These are phyloP conservation scores for Fusarium albidum DNA, from an alignment of 2,329 filamentous ascomycete species.

Conservation along the genomic window DNA sequence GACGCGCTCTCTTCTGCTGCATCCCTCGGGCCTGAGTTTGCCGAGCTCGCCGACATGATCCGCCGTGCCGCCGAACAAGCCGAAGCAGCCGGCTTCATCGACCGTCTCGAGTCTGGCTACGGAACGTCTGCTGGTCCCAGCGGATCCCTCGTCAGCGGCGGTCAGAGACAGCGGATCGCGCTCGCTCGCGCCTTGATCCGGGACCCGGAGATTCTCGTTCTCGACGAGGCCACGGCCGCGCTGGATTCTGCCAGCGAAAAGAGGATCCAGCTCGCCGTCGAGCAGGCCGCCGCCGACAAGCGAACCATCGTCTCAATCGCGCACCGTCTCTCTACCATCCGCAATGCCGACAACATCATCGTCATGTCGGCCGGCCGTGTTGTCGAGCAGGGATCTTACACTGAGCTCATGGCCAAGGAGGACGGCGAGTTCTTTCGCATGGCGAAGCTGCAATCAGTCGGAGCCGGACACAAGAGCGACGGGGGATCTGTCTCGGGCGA, in stretches of 20 bases:
- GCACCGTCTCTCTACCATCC: slow-evolving; percentile 67
- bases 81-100: slow-evolving; percentile 65
- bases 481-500: slow-evolving; percentile 39
- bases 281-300: slow-evolving; percentile 52
- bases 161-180: slow-evolving; percentile 67
- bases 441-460: slow-evolving; percentile 54
- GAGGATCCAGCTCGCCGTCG: slow-evolving; percentile 59
- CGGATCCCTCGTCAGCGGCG: slow-evolving; percentile 65
- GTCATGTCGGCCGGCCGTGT: slow-evolving; percentile 69
- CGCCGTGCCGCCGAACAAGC: slow-evolving; percentile 64
- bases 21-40: slow-evolving; percentile 48
- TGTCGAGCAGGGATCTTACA: slow-evolving; percentile 69
- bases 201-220: slow-evolving; percentile 63
- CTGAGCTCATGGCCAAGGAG: slow-evolving; percentile 63
- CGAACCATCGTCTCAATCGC: slow-evolving; percentile 74
- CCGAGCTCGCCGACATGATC: slow-evolving; percentile 59
- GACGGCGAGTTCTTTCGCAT: slow-evolving; percentile 59
- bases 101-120: slow-evolving; percentile 60
- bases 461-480: slow-evolving; percentile 38
- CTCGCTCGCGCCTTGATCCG: slow-evolving; percentile 65
- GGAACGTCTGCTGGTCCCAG: slow-evolving; percentile 60
- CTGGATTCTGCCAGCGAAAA: slow-evolving; percentile 67
- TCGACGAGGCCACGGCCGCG: slow-evolving; percentile 69
- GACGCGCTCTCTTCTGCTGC: slow-evolving; percentile 55
- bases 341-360: slow-evolving; percentile 71